These are phyloP conservation scores for Mycena leptocephala DNA, from an alignment of 768 basidiomycete species.

Conservation along the genomic window DNA sequence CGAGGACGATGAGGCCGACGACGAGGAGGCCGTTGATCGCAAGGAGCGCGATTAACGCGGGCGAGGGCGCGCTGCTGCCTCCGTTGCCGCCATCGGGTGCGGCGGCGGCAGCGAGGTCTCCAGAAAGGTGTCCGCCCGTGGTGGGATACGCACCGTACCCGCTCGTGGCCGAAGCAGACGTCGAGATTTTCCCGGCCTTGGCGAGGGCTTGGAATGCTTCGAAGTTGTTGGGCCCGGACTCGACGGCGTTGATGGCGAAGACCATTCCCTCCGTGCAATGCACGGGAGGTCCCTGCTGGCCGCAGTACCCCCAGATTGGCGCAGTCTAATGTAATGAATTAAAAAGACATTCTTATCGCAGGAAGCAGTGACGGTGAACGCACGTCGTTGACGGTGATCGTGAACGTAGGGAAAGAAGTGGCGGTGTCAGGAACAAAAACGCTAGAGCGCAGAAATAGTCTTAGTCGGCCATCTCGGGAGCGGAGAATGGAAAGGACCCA, in stretches of 20 bases:
- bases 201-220: slow-evolving; percentile 50
- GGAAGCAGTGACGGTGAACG: not conserved
- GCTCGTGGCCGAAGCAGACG: not conserved
- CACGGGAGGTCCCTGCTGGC: slow-evolving; percentile 46
- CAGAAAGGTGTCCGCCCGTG: no score
- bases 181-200: not conserved
- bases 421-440: slow-evolving; percentile 41
- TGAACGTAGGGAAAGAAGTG: slow-evolving; percentile 56
- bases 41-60: slow-evolving; percentile 40
- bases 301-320: slow-evolving; percentile 62
- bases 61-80: slow-evolving; percentile 42
- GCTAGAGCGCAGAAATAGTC: no score
- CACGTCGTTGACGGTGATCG: slow-evolving; percentile 59
- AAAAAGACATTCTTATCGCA: not conserved
- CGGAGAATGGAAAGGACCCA: slow-evolving; percentile 7
- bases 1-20: slow-evolving; percentile 36
- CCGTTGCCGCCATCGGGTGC: slow-evolving; percentile 35
- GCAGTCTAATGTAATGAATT: slow-evolving; percentile 9
- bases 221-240: slow-evolving; percentile 50
- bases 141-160: no score
- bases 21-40: slow-evolving; percentile 39
- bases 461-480: not conserved
- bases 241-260: slow-evolving; percentile 60
- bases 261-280: slow-evolving; percentile 66
- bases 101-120: slow-evolving; percentile 5